These are phyloP conservation scores for Stramenopiles sp. DNA, from an alignment of 352 stramenopile species.

Conservation along the genomic window DNA sequence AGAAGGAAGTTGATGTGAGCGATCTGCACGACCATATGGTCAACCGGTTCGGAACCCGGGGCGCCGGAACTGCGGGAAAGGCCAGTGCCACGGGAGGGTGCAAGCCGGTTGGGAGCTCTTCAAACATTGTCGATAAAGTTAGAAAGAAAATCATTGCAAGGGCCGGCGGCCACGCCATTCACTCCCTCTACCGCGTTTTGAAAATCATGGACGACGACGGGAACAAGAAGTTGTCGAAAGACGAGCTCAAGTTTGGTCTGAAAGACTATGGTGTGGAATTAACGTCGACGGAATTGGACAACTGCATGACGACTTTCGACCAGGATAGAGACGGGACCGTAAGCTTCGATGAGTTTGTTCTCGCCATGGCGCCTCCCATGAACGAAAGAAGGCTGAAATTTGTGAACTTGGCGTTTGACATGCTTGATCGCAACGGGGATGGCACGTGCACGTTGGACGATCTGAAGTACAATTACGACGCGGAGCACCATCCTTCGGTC, in stretches of 20 bases:
- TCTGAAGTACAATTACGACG: constrained; percentile 48
- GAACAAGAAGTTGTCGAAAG: constrained; percentile 41
- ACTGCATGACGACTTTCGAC: constrained; percentile 43
- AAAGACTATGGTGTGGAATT: constrained; percentile 30
- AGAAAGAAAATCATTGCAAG: neutral
- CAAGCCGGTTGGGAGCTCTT: neutral
- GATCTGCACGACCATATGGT: neutral
- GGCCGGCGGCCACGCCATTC: neutral
- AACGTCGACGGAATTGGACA: constrained; percentile 28
- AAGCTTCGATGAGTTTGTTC: constrained; percentile 57
- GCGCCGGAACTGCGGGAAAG: neutral
- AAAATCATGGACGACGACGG: constrained; percentile 64
- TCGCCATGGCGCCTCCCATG: constrained; percentile 43
- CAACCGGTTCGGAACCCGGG: neutral
- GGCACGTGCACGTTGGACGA: constrained; percentile 49
- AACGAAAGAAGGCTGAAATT: constrained; percentile 47
- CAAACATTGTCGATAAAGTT: neutral
- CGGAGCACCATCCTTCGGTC: constrained; percentile 55
- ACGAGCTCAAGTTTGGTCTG: constrained; percentile 41
- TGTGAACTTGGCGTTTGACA: constrained; percentile 46
- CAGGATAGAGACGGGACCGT: constrained; percentile 45
- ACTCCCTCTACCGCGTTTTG: constrained; percentile 31
- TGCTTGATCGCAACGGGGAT: constrained; percentile 44
- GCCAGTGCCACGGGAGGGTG: neutral
- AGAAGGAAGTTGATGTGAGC: neutral